Conservation (phyloP, 2,329 filamentous ascomycete genomes). For the Chaetomiaceae sp. region DNA sequence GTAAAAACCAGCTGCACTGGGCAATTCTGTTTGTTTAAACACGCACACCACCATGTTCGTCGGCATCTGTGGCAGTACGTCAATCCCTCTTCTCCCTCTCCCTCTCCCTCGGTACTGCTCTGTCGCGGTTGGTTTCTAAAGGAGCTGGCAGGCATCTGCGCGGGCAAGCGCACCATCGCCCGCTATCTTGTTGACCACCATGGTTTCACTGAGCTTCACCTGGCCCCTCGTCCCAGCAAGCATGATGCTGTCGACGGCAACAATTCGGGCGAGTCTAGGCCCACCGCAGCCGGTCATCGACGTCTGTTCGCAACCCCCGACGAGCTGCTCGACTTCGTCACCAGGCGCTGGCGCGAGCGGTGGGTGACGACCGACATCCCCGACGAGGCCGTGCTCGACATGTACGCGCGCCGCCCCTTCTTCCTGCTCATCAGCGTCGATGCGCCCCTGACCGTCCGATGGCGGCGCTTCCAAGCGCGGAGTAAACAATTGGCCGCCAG, state of each 20-base stretch:
- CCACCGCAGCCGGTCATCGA: conserved; percentile 1
- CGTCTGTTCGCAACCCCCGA: conserved; percentile 54
- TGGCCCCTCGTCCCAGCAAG: conserved; percentile 36
- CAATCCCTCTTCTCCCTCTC: conserved; percentile 10
- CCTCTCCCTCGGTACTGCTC: background rate
- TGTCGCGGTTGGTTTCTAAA: conserved; percentile 13
- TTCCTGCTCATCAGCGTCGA: conserved; percentile 91
- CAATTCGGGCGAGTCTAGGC: background rate
- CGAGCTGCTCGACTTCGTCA: conserved; percentile 76
- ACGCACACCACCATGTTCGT: conserved; percentile 57
- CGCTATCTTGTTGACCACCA: conserved; percentile 81
- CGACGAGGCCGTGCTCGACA: conserved; percentile 65
- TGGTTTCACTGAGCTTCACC: conserved; percentile 67
- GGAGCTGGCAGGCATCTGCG: conserved; percentile 66
- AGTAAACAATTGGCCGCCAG: conserved; percentile 18
- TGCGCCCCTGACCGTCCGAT: conserved; percentile 77
- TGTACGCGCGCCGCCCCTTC: conserved; percentile 74
- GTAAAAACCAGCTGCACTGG: background rate
- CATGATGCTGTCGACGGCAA: background rate
- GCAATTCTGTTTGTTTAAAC: background rate
- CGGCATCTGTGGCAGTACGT: conserved; percentile 64
- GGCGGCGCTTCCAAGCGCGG: conserved; percentile 57
- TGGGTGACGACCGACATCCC: conserved; percentile 85
- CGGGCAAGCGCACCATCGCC: conserved; percentile 85
- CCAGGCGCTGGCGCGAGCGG: conserved; percentile 70